phyloP scores from a whole-genome alignment of 257 asterid genomes.

The Plantago ovata region DNA sequence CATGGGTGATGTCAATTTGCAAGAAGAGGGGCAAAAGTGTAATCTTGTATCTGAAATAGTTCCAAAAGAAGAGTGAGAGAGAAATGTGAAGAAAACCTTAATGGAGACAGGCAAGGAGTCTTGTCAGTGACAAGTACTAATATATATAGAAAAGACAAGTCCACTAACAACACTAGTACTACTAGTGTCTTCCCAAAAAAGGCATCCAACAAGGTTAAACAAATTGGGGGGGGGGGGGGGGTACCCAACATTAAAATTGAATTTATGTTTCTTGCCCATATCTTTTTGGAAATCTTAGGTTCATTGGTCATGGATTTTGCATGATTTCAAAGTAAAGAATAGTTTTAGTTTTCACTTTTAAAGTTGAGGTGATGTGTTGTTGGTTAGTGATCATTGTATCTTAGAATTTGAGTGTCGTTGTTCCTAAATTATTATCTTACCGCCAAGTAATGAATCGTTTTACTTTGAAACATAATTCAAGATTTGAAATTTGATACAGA shows the following conservation, averaged over 20 bases:
- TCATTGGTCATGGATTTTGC: no score
- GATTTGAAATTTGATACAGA: no score
- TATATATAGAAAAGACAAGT: slow-evolving; percentile 4
- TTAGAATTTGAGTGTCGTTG: background rate
- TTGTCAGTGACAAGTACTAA: slow-evolving; percentile 19
- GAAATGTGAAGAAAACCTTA: slow-evolving; percentile 26
- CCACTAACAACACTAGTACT: slow-evolving; percentile 19
- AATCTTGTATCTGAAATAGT: background rate
- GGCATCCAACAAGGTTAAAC: slow-evolving; percentile 10
- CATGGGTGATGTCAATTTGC: slow-evolving; percentile 36
- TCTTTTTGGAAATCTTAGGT: no score
- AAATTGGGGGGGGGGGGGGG: no score
- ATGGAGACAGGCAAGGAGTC: slow-evolving; percentile 29
- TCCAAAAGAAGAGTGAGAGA: background rate
- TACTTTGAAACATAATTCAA: no score
- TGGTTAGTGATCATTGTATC: no score
- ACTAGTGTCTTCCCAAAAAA: slow-evolving; percentile 17
- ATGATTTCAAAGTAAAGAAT: background rate
- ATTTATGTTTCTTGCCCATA: slow-evolving; percentile 23
- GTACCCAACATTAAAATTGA: no score
- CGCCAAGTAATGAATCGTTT: no score
- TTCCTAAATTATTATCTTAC: no score
- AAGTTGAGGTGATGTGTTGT: no score
- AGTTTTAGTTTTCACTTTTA: slow-evolving; percentile 13
- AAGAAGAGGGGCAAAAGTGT: slow-evolving; percentile 19